Base-by-base conservation (phyloP, 1,284 basidiomycete genomes). In the Porodaedalea pini region DNA sequence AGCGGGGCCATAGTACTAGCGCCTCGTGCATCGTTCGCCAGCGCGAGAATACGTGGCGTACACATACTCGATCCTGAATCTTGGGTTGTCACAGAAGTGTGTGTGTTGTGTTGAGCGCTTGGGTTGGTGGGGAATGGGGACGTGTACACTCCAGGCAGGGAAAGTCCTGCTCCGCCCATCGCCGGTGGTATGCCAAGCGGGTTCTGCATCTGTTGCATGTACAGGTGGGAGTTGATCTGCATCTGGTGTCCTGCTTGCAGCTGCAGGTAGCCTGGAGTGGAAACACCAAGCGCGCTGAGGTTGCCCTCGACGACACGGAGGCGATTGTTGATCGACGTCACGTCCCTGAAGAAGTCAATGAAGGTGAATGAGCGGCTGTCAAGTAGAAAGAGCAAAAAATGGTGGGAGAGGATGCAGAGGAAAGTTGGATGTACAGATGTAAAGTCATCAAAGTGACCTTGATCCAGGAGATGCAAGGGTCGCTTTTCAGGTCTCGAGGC, bases 1-100 rank as follows among this genome's bases (percentile, higher is more conserved):
- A 82, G 67, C 0, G 77, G 75, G 54, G 83, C 74, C 29, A 81
- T 73, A 41, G 85, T 71, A 11, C 79, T 79, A 8, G 79, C 78
- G 13, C 75, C 72, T 8, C 74, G 71, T 21, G 63, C 61, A 19
- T 71, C 71, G 19, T 69, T 66, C 2, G 74, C 72, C 7, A 61
- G 50, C 23, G 57, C 57, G 17, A 50, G 34, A n/a, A 54, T 17
- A 4, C 43, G 25, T 7, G 53, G 51, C 7, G 25, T 17, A 36
- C n/a, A 31, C 4, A 27, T 17, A 3, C 19, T 37, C 21, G 19
- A 13, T 21, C 25, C 25, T 3, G 25, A 13, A 17, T 21, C 47
- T 10, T 36, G 21, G 4, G 49, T 21, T 4, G 32, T 4, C 4
- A 13, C 49, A 15, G 49, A 51, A 4, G 34, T 3, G 6, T 3